Evolutionary conservation across 768 basidiomycete genomes (phyloP), one percentile per base, ranked within the genome.

Genomic region (Dioszegia hungarica): DNA sequence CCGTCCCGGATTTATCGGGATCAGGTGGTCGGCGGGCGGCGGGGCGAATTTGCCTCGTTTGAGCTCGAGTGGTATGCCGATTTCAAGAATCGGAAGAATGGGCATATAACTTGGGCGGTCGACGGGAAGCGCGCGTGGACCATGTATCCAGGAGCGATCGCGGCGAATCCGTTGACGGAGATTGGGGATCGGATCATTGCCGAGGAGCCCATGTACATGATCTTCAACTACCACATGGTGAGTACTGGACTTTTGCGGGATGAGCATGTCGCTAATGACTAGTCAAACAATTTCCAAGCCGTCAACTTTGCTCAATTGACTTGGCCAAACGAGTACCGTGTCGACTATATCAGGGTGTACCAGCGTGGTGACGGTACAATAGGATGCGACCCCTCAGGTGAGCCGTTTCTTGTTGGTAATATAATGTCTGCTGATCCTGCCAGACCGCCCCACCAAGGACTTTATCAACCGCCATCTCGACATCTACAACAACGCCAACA

Each of bases 271-370:
- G 37, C 52, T 56, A 45, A 33, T 29, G 2, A 20, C 9, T 37
- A 67, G 63, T 68, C 67, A 12, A 69, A 72, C 62, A 87, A 86
- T 73, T 94, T 94, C 68, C 85, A 84, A 19, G 57, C 70, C 2
- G 84, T 92, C 48, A 86, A 95, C 77, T 80, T 89, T 47, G 75
- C 81, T 17, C 79, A 86, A 57, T 78, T 94, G 20, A 78, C 77
- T 17, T 91, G 89, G 78, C 90, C 91, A 8, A 82, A 84, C 0
- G 82, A 85, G 66, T 84, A 93, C 85, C 79, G 79, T 46, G 79
- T 94, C 34, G 89, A 94, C 72, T 95, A 86, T 78, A 83, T 94
- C 50, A 83, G 92, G 25, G 87, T 95, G 11, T 97, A 93, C 75
- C 93, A 95, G 72, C 83, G 83, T 33, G 34, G 55, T 9, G 53